Conservation (phyloP, 1,284 basidiomycete species). For the Pseudomicrostroma phylloplanum region DNA sequence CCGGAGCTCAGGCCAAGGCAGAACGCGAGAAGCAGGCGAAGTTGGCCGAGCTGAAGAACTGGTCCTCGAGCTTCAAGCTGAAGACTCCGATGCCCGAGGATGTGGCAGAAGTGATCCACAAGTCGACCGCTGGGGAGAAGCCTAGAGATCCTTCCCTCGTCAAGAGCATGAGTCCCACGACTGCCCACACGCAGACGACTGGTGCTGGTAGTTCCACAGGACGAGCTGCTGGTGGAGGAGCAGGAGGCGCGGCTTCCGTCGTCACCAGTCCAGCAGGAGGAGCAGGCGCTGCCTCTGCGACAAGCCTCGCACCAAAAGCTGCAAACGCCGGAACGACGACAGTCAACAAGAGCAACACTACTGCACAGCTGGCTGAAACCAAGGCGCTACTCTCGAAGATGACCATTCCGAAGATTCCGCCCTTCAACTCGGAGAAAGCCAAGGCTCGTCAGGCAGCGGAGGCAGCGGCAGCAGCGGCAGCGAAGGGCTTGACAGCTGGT, state of each 20-base stretch:
- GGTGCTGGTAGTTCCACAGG: background rate
- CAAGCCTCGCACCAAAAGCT: constrained; percentile 16
- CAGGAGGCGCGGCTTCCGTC: constrained; percentile 12
- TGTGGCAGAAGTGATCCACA: constrained; percentile 58
- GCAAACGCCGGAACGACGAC: constrained; percentile 16
- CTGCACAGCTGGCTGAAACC: constrained; percentile 29
- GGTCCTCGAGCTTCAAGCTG: constrained; percentile 89
- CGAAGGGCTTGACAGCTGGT: constrained; percentile 9
- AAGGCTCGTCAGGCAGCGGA: constrained; percentile 28
- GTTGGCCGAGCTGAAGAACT: constrained; percentile 83
- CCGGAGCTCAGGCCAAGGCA: constrained; percentile 58
- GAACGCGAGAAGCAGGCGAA: constrained; percentile 90
- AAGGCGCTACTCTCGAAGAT: constrained; percentile 52
- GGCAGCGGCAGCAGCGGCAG: constrained; percentile 16
- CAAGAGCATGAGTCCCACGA: constrained; percentile 36
- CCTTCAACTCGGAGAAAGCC: constrained; percentile 66
- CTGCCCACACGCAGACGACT: constrained; percentile 18
- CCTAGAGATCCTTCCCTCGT: constrained; percentile 36
- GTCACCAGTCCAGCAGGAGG: constrained; percentile 15
- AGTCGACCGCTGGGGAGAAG: constrained; percentile 38
- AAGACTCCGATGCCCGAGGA: constrained; percentile 91
- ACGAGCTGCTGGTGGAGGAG: background rate
- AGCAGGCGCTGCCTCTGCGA: constrained; percentile 17
- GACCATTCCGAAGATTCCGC: constrained; percentile 78
- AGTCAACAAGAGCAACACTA: constrained; percentile 10